A percentile compares a stretch with the other conserved stretches of the same genome.
Evolutionary conservation across 257 asterid species (phyloP).

Genomic region (Solanum chaucha): DNA sequence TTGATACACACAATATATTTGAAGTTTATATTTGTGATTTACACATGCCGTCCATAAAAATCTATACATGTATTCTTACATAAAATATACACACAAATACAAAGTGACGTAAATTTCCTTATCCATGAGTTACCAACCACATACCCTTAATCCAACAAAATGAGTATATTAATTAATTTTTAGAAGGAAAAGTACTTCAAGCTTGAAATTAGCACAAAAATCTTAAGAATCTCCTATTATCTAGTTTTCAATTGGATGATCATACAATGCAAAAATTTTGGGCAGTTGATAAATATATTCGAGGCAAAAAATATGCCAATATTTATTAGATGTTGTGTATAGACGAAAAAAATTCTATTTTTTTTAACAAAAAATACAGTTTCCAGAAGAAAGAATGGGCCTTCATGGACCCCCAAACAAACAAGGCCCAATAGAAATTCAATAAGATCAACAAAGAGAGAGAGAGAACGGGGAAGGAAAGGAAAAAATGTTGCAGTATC

Average conservation of each 20-base stretch:
- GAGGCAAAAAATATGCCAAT: not conserved
- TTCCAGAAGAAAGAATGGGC: not conserved
- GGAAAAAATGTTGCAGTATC: constrained; percentile 52
- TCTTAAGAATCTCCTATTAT: not conserved
- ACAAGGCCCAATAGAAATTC: not conserved
- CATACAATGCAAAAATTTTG: not conserved
- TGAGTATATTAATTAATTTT: not conserved
- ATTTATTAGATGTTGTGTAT: not conserved
- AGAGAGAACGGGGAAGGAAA: not conserved
- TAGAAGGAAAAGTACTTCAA: not conserved
- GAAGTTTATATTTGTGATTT: no score
- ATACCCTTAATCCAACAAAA: not conserved
- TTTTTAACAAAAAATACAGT: not conserved
- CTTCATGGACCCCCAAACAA: not conserved
- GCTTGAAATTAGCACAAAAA: not conserved
- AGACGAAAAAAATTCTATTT: not conserved
- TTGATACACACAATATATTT: not conserved
- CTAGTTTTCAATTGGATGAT: not conserved
- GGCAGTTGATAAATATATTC: not conserved
- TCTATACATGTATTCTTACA: no score
- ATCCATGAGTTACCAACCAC: not conserved
- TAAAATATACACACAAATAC: no score
- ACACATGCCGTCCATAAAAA: no score
- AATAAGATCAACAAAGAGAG: not conserved
- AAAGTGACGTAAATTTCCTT: not conserved